Conservation (phyloP, 73 alveolate species). For the Tetrahymena borealis region DNA sequence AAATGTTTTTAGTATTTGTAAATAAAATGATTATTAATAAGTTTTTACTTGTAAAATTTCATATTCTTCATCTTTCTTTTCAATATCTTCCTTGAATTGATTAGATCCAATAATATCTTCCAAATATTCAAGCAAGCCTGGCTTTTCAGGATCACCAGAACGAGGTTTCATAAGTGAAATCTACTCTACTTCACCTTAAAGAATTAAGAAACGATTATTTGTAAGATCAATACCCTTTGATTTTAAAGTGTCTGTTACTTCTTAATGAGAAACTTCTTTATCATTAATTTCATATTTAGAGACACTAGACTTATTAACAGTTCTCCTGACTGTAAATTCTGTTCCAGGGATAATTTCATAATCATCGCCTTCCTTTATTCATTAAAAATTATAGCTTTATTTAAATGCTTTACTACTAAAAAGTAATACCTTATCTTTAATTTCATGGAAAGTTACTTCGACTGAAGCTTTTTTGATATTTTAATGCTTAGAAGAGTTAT, state of each 20-base stretch:
- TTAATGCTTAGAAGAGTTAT: conserved; percentile 43
- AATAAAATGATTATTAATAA: conserved; percentile 4
- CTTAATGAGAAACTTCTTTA: conserved; percentile 56
- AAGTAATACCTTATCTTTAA: conserved; percentile 44
- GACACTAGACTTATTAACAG: conserved; percentile 44
- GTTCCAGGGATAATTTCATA: conserved; percentile 56
- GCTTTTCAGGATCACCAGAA: conserved; percentile 67
- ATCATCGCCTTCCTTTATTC: conserved; percentile 43
- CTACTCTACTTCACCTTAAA: conserved; percentile 93
- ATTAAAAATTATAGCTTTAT: conserved; percentile 16
- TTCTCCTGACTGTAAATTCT: conserved; percentile 66
- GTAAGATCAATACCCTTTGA: conserved; percentile 82
- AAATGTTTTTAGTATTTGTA: neutral
- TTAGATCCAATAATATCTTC: conserved; percentile 91
- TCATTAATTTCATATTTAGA: conserved; percentile 64
- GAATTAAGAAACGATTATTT: conserved; percentile 79
- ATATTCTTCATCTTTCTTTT: conserved; percentile 58
- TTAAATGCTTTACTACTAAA: neutral
- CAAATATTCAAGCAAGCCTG: conserved; percentile 82
- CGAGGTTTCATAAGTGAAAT: conserved; percentile 90
- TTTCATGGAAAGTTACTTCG: conserved; percentile 72
- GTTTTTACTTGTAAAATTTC: conserved; percentile 57
- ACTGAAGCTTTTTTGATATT: conserved; percentile 60
- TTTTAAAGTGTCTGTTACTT: conserved; percentile 59
- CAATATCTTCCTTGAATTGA: conserved; percentile 65